Evolutionary conservation across 176 grass and related monocot species (phyloP).

Genomic region (Juncus inflexus): DNA sequence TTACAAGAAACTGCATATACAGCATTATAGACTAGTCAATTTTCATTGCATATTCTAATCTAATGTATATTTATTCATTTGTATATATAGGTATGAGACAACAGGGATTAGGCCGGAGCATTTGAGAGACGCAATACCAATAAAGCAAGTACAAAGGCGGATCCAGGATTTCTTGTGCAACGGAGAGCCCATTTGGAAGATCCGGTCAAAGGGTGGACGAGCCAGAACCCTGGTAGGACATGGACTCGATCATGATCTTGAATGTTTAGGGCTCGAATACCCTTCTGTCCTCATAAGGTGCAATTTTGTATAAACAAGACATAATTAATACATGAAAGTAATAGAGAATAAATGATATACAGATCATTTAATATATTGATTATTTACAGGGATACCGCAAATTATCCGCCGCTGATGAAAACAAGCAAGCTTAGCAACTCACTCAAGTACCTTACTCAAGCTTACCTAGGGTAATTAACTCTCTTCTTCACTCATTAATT

Average conservation of each 20-base stretch:
- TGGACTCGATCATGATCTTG: conserved; percentile 66
- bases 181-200: conserved; percentile 63
- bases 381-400: conserved; percentile 57
- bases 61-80: background rate
- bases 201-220: conserved; percentile 22
- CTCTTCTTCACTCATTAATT: background rate
- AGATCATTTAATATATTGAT: background rate
- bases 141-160: conserved; percentile 40
- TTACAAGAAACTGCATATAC: background rate
- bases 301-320: background rate
- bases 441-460: conserved; percentile 59
- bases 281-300: conserved; percentile 48
- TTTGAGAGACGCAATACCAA: conserved; percentile 37
- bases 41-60: too few species aligned
- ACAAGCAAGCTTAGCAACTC: conserved; percentile 84
- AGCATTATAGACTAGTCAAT: too few species aligned
- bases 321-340: background rate
- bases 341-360: too few species aligned
- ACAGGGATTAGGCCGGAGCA: conserved; percentile 68
- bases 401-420: conserved; percentile 84
- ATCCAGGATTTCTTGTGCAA: conserved; percentile 49
- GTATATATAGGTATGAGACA: conserved; percentile 41
- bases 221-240: conserved; percentile 53
- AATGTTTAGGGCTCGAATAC: conserved; percentile 53
- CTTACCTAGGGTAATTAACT: conserved; percentile 48